These are phyloP conservation scores for Phytophthora aleatoria DNA, from an alignment of 352 stramenopile species.

Conservation along the genomic window DNA sequence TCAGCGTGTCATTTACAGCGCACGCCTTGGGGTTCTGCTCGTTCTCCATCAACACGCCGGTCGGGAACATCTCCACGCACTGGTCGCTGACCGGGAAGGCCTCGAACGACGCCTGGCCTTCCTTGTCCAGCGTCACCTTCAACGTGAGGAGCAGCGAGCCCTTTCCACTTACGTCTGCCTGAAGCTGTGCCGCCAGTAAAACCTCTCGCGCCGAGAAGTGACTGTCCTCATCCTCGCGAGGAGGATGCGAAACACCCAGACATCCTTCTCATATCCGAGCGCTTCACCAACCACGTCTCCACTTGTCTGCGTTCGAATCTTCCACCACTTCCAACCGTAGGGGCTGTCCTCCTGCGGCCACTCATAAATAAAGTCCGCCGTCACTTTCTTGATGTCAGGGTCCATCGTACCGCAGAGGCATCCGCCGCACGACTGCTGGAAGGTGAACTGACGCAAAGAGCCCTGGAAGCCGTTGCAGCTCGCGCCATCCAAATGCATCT, in stretches of 20 bases:
- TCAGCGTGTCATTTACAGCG: constrained; percentile 95
- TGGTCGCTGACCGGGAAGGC: constrained; percentile 97
- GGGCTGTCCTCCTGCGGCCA: constrained; percentile 91
- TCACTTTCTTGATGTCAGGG: constrained; percentile 83
- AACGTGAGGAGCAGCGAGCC: constrained; percentile 96
- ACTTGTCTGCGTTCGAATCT: constrained; percentile 89
- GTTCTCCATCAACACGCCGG: constrained; percentile 91
- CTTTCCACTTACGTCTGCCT: constrained; percentile 94
- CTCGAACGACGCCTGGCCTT: constrained; percentile 95
- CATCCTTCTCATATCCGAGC: constrained; percentile 92
- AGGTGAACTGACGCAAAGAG: constrained; percentile 90
- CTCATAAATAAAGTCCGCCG: constrained; percentile 97
- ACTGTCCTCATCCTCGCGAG: constrained; percentile 94
- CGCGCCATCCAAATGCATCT: constrained; percentile 87
- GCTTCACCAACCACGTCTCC: constrained; percentile 80
- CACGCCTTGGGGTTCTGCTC: constrained; percentile 91
- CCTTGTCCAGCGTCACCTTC: constrained; percentile 93
- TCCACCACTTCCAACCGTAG: constrained; percentile 93
- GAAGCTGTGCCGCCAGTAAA: constrained; percentile 94
- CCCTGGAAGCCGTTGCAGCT: constrained; percentile 93
- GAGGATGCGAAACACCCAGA: constrained; percentile 98
- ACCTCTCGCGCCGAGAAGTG: constrained; percentile 92
- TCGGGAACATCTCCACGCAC: constrained; percentile 98
- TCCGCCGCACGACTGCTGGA: constrained; percentile 93
- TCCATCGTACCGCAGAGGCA: constrained; percentile 95